Base-by-base conservation (phyloP, 345 rosid genomes). In the Bruguiera gymnorhiza region DNA sequence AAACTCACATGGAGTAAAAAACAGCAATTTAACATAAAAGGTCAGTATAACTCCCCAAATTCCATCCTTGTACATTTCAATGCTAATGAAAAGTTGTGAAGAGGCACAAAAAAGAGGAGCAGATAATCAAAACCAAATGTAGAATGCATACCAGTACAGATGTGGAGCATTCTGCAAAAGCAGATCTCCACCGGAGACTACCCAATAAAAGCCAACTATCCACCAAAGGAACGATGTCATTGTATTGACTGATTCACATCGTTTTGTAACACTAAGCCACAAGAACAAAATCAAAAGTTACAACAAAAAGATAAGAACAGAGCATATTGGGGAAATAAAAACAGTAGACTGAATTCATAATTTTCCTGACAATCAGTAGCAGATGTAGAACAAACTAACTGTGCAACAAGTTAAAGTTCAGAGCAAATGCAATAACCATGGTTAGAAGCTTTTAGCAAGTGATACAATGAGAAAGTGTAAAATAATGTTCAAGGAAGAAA, bases 181-280 rank as follows among this genome's bases (percentile, higher is more conserved):
- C 68, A 6, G 6, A 66, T 95, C 81, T 5, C 97, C 97, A 66
- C 97, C 97, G 65, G 92, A 79, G 70, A 89, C 88, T 32, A 94
- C 90, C 96, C 97, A 95, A 34, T 95, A 95, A 79, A 95, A 95
- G 78, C 99, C 99, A 57, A 95, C 83, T n/a, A 94, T 88, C 98
- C 98, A 94, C 98, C 98, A 94, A 46, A 94, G 68, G 74, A 95
- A 92, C 46, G 97, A 95, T 55, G 78, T 85, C 88, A 90, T 83
- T 34, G 99, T 95, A 82, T 95, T 95, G 69, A 88, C 80, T 0
- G 97, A 88, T 75, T 95, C 97, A 55, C 96, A 92, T 72, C 89
- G 83, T 71, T 88, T 92, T 6, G 88, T 75, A 65, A 82, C 31
- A 80, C 96, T 95, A 70, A 59, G 60, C 60, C 26, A 56, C 60